A percentile compares a stretch with the other conserved stretches of the same genome.
Conservation (phyloP, 2,329 filamentous ascomycete genomes). For the Plenodomus biglobosus region DNA sequence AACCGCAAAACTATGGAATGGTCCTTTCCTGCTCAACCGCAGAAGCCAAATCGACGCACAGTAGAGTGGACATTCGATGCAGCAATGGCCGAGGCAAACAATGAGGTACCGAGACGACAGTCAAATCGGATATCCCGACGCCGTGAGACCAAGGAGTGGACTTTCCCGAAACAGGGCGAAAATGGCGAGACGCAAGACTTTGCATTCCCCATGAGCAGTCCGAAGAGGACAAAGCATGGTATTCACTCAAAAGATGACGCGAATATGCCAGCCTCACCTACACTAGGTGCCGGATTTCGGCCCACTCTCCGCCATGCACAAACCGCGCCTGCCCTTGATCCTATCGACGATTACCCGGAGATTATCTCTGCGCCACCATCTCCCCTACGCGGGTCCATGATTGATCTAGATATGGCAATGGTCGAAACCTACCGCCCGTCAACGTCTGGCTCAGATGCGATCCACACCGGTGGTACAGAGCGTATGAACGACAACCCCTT, state of each 20-base stretch:
- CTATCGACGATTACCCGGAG: constrained; percentile 44
- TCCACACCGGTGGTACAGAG: constrained; percentile 43
- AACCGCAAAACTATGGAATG: constrained; percentile 54
- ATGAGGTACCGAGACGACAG: constrained; percentile 30
- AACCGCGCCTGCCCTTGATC: constrained; percentile 45
- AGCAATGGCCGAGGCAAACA: constrained; percentile 46
- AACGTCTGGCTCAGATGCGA: constrained; percentile 45
- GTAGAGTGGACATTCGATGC: constrained; percentile 54
- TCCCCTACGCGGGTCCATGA: constrained; percentile 49
- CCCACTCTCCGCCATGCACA: constrained; percentile 46
- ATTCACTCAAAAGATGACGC: constrained; percentile 15
- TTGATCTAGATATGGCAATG: constrained; percentile 46
- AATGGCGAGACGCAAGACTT: constrained; percentile 42
- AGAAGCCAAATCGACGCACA: constrained; percentile 47
- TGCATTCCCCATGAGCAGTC: constrained; percentile 37
- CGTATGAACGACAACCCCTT: constrained; percentile 52
- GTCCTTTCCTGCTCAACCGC: constrained; percentile 49
- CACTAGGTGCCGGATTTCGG: constrained; percentile 40
- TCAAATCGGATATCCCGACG: constrained; percentile 37
- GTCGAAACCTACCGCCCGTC: constrained; percentile 48
- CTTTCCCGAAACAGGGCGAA: constrained; percentile 26
- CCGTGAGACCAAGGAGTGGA: constrained; percentile 39
- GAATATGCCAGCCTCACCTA: constrained; percentile 25
- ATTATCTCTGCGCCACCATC: constrained; percentile 38
- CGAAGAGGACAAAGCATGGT: constrained; percentile 14